These are phyloP conservation scores for Penicillium atrosanguineum DNA, from an alignment of 495 filamentous ascomycete genomes.

Conservation along the genomic window DNA sequence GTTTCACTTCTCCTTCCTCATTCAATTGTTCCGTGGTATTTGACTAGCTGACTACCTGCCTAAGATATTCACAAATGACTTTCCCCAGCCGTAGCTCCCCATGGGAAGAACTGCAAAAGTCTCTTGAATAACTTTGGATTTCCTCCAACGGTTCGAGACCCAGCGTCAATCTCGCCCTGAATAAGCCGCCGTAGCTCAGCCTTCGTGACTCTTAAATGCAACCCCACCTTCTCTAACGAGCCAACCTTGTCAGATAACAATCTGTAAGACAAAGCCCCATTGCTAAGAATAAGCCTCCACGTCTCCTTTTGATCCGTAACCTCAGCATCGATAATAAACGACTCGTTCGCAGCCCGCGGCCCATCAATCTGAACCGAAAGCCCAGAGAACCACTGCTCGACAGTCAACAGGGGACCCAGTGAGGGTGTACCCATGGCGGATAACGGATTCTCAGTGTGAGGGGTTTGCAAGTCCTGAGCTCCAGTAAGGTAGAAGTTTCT, in stretches of 20 bases:
- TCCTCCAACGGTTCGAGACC: neutral
- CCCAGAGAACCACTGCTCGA: conserved; percentile 10
- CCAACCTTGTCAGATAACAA: neutral
- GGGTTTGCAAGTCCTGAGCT: conserved; percentile 11
- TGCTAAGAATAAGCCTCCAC: conserved; percentile 19
- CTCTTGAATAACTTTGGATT: neutral
- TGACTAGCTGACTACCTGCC: neutral
- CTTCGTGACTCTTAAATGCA: neutral
- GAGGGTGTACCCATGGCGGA: neutral
- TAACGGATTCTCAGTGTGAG: neutral
- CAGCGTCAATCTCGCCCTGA: neutral
- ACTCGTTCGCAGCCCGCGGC: conserved; percentile 6
- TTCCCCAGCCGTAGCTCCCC: neutral
- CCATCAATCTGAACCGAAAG: conserved; percentile 17
- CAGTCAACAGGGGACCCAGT: conserved; percentile 4
- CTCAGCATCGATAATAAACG: conserved; percentile 10
- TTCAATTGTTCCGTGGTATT: too few species aligned
- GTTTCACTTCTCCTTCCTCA: too few species aligned
- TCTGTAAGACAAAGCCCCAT: conserved; percentile 13
- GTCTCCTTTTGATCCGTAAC: conserved; percentile 4
- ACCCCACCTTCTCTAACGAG: neutral
- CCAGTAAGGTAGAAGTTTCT: conserved; percentile 22
- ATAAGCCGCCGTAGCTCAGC: neutral
- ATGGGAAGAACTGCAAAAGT: conserved; percentile 1
- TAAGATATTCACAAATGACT: neutral